Conservation (phyloP, 805 yeast species). For the Candida vartiovaarae region DNA sequence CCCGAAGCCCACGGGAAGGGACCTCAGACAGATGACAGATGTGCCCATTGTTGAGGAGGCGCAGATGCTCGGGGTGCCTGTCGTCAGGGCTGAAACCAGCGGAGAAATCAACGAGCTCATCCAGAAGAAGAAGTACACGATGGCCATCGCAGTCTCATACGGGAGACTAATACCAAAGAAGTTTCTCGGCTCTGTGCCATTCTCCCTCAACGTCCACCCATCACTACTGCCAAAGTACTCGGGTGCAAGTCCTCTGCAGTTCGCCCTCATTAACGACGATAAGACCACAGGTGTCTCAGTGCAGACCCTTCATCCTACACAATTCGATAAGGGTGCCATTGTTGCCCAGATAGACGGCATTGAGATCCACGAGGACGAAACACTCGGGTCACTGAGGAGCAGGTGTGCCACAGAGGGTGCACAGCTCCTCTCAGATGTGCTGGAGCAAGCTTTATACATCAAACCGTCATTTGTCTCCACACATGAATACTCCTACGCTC, state of each 20-base stretch:
- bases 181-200: conserved; percentile 41
- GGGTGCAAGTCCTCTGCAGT: conserved; percentile 89
- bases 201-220: conserved; percentile 88
- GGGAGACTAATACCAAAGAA: conserved; percentile 71
- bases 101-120: conserved; percentile 30
- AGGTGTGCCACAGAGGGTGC: conserved; percentile 61
- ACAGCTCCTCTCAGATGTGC: conserved; percentile 38
- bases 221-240: conserved; percentile 74
- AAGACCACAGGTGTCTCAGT: conserved; percentile 72
- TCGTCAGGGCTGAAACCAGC: conserved; percentile 46
- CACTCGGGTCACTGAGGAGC: conserved; percentile 36
- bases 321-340: conserved; percentile 75
- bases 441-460: conserved; percentile 28
- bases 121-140: conserved; percentile 34
- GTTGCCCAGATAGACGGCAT: conserved; percentile 48
- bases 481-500: conserved; percentile 45
- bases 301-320: conserved; percentile 83
- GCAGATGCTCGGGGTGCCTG: conserved; percentile 23
- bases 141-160: conserved; percentile 88
- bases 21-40: conserved; percentile 36
- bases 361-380: conserved; percentile 35
- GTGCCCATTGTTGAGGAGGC: conserved; percentile 48
- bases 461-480: conserved; percentile 16
- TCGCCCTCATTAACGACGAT: conserved; percentile 62
- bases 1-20: conserved; percentile 61